Evolutionary conservation across 2,329 filamentous ascomycete species (phyloP).

Genomic region (Xylariaceae sp.): DNA sequence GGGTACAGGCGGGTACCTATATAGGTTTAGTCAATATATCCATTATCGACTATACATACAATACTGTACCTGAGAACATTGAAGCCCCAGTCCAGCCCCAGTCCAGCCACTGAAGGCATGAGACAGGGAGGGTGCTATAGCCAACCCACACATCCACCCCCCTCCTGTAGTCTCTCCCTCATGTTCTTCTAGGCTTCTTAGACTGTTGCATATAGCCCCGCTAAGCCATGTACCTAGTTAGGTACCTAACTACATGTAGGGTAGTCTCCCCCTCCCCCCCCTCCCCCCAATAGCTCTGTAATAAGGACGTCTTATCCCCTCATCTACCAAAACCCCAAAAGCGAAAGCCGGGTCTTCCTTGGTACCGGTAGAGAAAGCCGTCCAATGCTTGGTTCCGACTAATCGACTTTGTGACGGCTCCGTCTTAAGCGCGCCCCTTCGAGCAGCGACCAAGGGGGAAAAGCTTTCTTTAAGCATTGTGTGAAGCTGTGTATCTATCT

Average conservation of each 20-base stretch:
- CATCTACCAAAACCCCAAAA: conserved; percentile 26
- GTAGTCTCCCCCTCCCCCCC: not conserved
- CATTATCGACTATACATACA: no score
- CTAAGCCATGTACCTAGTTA: not conserved
- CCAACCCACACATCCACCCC: not conserved
- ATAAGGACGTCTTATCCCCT: conserved; percentile 29
- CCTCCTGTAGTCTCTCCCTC: no score
- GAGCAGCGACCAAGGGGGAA: conserved; percentile 3
- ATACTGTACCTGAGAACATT: no score
- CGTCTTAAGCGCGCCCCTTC: not conserved
- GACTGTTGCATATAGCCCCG: not conserved
- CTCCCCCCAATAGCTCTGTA: conserved; percentile 19
- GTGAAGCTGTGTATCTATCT: not conserved
- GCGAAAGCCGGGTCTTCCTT: conserved; percentile 28
- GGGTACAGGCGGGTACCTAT: no score
- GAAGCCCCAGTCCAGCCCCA: no score
- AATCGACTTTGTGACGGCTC: no score
- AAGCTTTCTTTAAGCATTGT: conserved; percentile 1
- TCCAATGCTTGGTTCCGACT: no score
- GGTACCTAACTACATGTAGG: not conserved
- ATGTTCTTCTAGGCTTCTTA: no score
- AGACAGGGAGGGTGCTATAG: conserved; percentile 2
- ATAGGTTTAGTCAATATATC: no score
- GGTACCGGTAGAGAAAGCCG: conserved; percentile 24
- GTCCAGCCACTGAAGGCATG: conserved; percentile 13